These are phyloP conservation scores for Spongispora temasekensis DNA, from an alignment of 1,284 basidiomycete species.

Conservation along the genomic window DNA sequence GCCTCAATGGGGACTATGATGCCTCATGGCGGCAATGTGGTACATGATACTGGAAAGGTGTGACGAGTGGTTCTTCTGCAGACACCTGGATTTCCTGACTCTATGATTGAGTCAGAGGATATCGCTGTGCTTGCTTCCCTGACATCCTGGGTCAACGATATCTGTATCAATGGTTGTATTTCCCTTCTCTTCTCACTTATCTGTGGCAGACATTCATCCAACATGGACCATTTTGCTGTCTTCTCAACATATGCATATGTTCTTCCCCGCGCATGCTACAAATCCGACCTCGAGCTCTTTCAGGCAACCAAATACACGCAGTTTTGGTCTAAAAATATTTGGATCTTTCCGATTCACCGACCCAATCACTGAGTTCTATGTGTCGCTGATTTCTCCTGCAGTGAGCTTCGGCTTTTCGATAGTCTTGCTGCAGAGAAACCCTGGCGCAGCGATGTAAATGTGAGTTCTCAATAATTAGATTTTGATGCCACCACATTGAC, in stretches of 20 bases:
- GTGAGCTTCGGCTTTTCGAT: slow-evolving; percentile 13
- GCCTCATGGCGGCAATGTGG: neutral
- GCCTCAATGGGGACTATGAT: too few species aligned
- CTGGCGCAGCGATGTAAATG: neutral
- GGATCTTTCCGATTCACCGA: slow-evolving; percentile 15
- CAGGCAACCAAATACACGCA: neutral
- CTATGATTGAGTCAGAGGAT: slow-evolving; percentile 5
- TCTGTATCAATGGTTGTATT: slow-evolving; percentile 18
- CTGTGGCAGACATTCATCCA: neutral
- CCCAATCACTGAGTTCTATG: slow-evolving; percentile 17
- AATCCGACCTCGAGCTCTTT: slow-evolving; percentile 2
- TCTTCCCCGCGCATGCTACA: neutral
- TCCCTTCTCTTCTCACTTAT: neutral
- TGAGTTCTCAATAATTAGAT: neutral
- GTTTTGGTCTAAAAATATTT: slow-evolving; percentile 14
- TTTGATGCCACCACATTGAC: neutral
- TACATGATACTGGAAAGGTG: too few species aligned
- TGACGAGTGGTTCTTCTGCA: neutral
- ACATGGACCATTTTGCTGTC: neutral
- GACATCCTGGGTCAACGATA: slow-evolving; percentile 8
- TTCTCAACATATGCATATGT: slow-evolving; percentile 15
- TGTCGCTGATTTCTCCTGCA: neutral
- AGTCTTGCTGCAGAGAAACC: slow-evolving; percentile 1
- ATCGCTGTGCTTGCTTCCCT: slow-evolving; percentile 7
- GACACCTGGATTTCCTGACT: neutral